phyloP scores from a whole-genome alignment of 805 yeast species.

The Maudiozyma saulgeensis region DNA sequence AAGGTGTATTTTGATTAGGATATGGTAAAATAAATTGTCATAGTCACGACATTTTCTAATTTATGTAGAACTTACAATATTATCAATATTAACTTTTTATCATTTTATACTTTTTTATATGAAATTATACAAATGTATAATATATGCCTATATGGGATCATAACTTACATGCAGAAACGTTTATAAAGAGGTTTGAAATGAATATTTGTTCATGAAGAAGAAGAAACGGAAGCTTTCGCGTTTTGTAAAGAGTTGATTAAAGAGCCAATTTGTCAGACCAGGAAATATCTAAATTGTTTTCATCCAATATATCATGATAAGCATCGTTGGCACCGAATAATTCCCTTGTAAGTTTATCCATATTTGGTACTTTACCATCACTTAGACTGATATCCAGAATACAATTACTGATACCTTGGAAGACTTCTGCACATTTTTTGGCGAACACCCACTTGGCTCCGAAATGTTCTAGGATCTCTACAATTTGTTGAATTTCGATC shows the following conservation, averaged over 20 bases:
- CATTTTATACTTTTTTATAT: too few species aligned
- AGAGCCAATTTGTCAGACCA: conserved; percentile 29
- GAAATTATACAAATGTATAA: too few species aligned
- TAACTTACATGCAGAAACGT: too few species aligned
- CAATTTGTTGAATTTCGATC: conserved; percentile 37
- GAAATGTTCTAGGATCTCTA: conserved; percentile 38
- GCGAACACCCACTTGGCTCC: conserved; percentile 41
- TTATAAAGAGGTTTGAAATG: too few species aligned
- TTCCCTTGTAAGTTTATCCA: conserved; percentile 34
- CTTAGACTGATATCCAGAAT: conserved; percentile 37
- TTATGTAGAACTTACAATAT: too few species aligned
- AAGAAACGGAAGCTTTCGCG: too few species aligned
- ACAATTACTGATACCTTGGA: conserved; percentile 35
- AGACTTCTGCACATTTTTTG: conserved; percentile 35
- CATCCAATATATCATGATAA: conserved; percentile 38
- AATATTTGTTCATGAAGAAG: too few species aligned
- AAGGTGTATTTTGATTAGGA: too few species aligned
- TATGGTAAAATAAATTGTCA: too few species aligned
- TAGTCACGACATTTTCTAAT: too few species aligned
- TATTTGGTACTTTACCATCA: conserved; percentile 32
- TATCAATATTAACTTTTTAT: neutral
- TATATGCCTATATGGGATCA: too few species aligned
- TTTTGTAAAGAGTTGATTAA: neutral
- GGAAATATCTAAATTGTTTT: conserved; percentile 38
- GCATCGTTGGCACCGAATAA: conserved; percentile 37